These are phyloP conservation scores for Euphrasia arctica DNA, from an alignment of 305 asterid genomes.

Conservation along the genomic window DNA sequence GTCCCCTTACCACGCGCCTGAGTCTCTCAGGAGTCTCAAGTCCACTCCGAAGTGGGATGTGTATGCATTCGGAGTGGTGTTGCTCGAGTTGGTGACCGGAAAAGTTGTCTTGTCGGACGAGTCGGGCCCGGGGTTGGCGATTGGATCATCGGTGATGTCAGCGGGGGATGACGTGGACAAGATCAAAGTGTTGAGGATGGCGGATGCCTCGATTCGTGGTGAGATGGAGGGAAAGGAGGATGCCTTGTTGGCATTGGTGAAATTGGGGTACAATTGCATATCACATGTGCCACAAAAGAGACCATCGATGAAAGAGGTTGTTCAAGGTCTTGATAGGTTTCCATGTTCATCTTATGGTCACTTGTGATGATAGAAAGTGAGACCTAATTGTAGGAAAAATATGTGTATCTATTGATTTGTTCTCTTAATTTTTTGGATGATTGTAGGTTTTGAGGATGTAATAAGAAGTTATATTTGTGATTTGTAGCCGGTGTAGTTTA, in stretches of 20 bases:
- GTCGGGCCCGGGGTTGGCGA: constrained; percentile 32
- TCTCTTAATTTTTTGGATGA: constrained; percentile 29
- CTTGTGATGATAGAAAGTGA: constrained; percentile 20
- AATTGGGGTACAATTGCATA: constrained; percentile 65
- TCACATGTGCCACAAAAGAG: constrained; percentile 79
- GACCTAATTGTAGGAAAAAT: constrained; percentile 24
- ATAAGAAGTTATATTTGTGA: too few species aligned
- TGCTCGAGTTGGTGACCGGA: constrained; percentile 72
- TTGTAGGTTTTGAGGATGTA: neutral
- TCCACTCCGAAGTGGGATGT: constrained; percentile 92
- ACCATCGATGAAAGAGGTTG: constrained; percentile 79
- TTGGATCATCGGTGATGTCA: constrained; percentile 26
- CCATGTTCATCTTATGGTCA: constrained; percentile 44
- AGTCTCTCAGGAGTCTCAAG: constrained; percentile 69
- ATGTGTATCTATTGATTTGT: constrained; percentile 12
- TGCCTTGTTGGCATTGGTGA: constrained; percentile 52
- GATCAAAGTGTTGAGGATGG: constrained; percentile 53
- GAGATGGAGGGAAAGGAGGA: constrained; percentile 82
- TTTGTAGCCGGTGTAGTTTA: too few species aligned
- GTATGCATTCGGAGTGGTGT: constrained; percentile 70
- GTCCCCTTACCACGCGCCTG: constrained; percentile 85
- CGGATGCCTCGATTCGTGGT: constrained; percentile 71
- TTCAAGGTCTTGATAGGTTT: constrained; percentile 74
- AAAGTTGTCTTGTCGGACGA: constrained; percentile 63
- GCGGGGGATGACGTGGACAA: constrained; percentile 38